Conservation (phyloP, 108 stramenopile genomes). For the Schizochytrium sp. region DNA sequence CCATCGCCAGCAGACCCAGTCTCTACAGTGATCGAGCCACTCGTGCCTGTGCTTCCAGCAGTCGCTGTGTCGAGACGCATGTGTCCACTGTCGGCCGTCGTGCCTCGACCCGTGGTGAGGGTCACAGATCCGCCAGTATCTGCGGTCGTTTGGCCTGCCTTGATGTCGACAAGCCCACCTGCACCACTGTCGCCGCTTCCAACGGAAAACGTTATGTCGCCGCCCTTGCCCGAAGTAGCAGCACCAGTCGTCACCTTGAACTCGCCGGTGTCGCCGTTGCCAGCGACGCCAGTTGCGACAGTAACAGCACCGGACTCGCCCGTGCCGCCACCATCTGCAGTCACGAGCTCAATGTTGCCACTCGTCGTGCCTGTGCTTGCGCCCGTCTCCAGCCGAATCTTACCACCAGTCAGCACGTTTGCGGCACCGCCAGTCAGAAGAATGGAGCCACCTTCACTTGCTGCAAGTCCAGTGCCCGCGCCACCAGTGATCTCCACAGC, state of each 20-base stretch:
- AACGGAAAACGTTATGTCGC: neutral
- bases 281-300: neutral
- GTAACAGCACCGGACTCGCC: conserved; percentile 25
- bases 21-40: conserved; percentile 26
- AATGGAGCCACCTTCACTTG: conserved; percentile 17
- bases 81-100: neutral
- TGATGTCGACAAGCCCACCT: neutral
- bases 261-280: neutral
- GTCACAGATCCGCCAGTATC: neutral
- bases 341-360: conserved; percentile 23
- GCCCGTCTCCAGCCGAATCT: conserved; percentile 11
- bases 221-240: neutral
- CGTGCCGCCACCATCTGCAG: conserved; percentile 27
- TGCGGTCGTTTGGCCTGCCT: neutral
- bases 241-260: neutral
- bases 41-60: conserved; percentile 27
- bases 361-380: neutral
- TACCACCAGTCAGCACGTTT: conserved; percentile 11
- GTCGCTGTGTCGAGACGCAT: conserved; percentile 20
- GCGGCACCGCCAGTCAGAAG: conserved; percentile 15
- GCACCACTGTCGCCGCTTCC: neutral
- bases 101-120: neutral
- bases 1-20: conserved; percentile 35
- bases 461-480: neutral
- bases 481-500: conserved; percentile 22